Base-by-base conservation (phyloP, 1,139 yeast genomes). In the Pichia sp. region DNA sequence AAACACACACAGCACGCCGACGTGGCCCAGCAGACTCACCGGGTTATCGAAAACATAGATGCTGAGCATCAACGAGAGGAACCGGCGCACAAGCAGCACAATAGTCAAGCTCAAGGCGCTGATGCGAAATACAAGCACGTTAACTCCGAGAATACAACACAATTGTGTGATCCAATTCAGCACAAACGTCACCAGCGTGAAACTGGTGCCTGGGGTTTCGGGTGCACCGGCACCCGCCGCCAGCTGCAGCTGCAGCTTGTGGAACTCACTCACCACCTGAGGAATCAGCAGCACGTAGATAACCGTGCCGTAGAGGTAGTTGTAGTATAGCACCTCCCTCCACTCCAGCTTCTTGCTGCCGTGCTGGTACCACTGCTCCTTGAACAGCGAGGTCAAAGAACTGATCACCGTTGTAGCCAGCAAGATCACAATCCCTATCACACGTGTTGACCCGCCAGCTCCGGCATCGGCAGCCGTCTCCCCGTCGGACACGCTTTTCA, bases 101-200 rank as follows among this genome's bases (percentile, higher is more conserved):
- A 86, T 78, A 0, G 84, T 77, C 1, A 86, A 80, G 0, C 88
- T 81, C 50, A 86, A 67, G 0, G 92, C 86, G 32, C 81, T 73
- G 1, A 83, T 74, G 32, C 69, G 70, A 7, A 86, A 81, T 0
- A 85, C 82, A 26, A 86, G 70, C 63, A 74, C 75, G 63, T 84
- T 84, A 23, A 85, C 92, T 3, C 92, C 90, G 15, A 80, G 71
- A 2, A 84, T 81, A 64, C 95, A 87, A 4, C 81, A 54, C 61
- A 79, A 78, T 66, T 87, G 95, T 0, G 90, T 80, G 0, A 74
- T 48, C n/a, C 79, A 78, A 64, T 85, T 86, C 19, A 75, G 47
- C 75, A 67, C 53, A 67, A 73, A 23, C 68, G 57, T 6, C 13
- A n/a, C 38, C 19, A n/a, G 15, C 15, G 40, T 15, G 7, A 8